phyloP scores from a whole-genome alignment of 2,329 filamentous ascomycete genomes.

The Trichoderma atrobrunneum region DNA sequence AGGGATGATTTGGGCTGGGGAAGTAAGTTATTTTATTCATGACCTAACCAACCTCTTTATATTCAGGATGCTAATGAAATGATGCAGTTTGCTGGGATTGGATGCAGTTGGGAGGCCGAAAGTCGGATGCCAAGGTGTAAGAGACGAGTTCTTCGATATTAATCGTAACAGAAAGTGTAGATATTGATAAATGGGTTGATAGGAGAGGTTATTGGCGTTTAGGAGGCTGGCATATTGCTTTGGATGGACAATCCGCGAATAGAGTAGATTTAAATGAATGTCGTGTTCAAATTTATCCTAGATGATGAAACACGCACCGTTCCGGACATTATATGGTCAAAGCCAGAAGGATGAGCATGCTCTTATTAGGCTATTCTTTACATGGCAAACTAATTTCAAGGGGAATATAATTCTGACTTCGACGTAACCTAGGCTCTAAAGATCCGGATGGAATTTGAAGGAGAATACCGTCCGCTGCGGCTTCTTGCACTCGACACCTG shows the following conservation, averaged over 20 bases:
- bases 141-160: background rate
- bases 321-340: background rate
- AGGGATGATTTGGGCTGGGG: conserved; percentile 64
- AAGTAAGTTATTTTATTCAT: conserved; percentile 45
- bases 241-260: background rate
- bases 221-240: background rate
- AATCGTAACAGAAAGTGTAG: background rate
- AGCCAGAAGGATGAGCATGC: background rate
- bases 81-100: conserved; percentile 55
- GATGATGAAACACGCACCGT: too few species aligned
- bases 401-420: background rate
- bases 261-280: background rate
- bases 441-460: background rate
- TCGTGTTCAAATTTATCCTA: too few species aligned
- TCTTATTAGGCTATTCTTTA: too few species aligned
- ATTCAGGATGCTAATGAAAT: conserved; percentile 20
- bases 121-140: conserved; percentile 16
- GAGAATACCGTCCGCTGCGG: background rate
- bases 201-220: background rate
- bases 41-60: background rate
- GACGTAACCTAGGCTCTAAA: background rate
- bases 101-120: conserved; percentile 44
- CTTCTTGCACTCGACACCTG: background rate
- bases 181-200: background rate
- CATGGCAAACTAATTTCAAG: too few species aligned